Evolutionary conservation across 2,329 filamentous ascomycete species (phyloP).

Genomic region (Aspergillus cejpii): DNA sequence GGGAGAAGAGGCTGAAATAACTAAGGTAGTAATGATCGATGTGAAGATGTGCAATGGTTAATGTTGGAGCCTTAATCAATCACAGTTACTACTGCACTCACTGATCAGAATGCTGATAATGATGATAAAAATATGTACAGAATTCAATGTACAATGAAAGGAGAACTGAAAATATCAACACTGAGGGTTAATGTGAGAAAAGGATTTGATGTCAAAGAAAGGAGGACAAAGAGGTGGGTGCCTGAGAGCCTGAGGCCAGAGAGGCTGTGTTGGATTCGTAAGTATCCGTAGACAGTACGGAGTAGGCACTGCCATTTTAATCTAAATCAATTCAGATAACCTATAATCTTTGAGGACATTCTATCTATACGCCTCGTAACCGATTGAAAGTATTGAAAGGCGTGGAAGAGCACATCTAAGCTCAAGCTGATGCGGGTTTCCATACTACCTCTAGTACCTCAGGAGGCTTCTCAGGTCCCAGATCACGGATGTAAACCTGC

Average conservation of each 20-base stretch:
- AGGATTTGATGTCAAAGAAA: background rate
- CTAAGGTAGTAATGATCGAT: slow-evolving; percentile 3
- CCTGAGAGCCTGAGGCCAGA: background rate
- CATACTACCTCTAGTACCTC: slow-evolving; percentile 22
- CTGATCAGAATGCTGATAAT: too few species aligned
- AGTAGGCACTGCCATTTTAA: too few species aligned
- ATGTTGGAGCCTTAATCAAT: background rate
- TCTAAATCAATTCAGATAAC: too few species aligned
- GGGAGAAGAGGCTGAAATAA: slow-evolving; percentile 14
- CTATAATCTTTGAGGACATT: background rate
- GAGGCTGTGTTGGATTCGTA: background rate
- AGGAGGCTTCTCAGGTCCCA: slow-evolving; percentile 8
- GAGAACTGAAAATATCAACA: background rate
- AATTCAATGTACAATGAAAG: too few species aligned
- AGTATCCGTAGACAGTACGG: too few species aligned
- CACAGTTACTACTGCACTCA: background rate
- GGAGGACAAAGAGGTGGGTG: background rate
- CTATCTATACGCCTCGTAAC: too few species aligned
- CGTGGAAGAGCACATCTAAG: too few species aligned
- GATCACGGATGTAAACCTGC: slow-evolving; percentile 46
- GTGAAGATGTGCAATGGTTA: background rate
- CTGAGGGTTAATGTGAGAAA: background rate
- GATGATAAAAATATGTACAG: too few species aligned
- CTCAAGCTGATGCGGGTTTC: slow-evolving; percentile 3
- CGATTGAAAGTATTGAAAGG: too few species aligned